These are phyloP conservation scores for Pyrenopolyporus hunteri DNA, from an alignment of 495 filamentous ascomycete genomes.

Conservation along the genomic window DNA sequence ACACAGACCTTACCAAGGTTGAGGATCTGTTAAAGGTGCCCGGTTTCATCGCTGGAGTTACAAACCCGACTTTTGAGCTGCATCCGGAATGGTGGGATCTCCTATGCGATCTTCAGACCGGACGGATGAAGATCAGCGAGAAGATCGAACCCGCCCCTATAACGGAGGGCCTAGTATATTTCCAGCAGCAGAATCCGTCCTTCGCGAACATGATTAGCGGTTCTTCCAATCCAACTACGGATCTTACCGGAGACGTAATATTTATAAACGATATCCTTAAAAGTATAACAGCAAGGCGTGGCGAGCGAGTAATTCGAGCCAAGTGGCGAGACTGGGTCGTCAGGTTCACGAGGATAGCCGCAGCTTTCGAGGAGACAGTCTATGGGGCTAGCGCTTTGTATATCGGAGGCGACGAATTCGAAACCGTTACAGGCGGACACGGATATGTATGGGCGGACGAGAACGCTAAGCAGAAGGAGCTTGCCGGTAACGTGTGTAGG, in stretches of 20 bases:
- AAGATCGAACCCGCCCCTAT: constrained; percentile 76
- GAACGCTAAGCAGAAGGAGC: constrained; percentile 75
- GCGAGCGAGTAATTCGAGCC: constrained; percentile 85
- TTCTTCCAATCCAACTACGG: constrained; percentile 52
- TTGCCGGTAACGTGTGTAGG: constrained; percentile 84
- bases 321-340: constrained; percentile 91
- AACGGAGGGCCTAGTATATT: constrained; percentile 82
- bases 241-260: constrained; percentile 84
- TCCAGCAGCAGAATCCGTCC: constrained; percentile 77
- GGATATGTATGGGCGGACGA: constrained; percentile 96
- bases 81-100: constrained; percentile 99
- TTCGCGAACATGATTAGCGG: constrained; percentile 55
- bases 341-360: constrained; percentile 88
- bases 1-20: constrained; percentile 97
- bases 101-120: constrained; percentile 89
- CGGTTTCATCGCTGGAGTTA: constrained; percentile 97
- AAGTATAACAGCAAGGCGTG: constrained; percentile 83
- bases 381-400: constrained; percentile 91
- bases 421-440: constrained; percentile 72
- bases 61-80: constrained; percentile 93
- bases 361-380: constrained; percentile 93
- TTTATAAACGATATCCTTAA: constrained; percentile 88
- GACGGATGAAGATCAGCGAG: constrained; percentile 90
- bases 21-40: constrained; percentile 95
- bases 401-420: constrained; percentile 76